Percentiles rank a stretch among this genome's conserved stretches.
Evolutionary conservation across 495 filamentous ascomycete species (phyloP).

Genomic region (Hypoxylon intermedium): DNA sequence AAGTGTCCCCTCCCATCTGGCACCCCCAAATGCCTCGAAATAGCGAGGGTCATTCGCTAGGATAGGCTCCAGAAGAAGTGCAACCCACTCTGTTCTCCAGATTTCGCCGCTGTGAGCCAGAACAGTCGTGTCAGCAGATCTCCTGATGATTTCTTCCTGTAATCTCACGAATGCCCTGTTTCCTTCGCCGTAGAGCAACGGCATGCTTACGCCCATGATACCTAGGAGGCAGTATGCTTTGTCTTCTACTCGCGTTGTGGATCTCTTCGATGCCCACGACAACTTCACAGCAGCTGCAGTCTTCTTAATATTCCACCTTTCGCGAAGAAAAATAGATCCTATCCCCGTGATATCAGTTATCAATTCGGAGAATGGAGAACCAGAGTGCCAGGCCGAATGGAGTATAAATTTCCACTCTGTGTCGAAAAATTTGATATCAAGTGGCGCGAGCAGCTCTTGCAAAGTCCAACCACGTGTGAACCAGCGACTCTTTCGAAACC

Average conservation of each 20-base stretch:
- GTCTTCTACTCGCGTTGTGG: conserved; percentile 42
- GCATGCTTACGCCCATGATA: conserved; percentile 42
- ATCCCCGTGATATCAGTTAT: no score
- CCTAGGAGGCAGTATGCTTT: conserved; percentile 41
- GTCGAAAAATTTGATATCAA: background rate
- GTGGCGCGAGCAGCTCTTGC: background rate
- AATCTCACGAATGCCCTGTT: conserved; percentile 35
- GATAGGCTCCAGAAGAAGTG: background rate
- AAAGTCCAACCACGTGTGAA: background rate
- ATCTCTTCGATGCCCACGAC: background rate
- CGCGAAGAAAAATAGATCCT: no score
- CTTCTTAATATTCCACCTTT: no score
- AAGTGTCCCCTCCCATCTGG: conserved; percentile 15
- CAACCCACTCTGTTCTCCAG: background rate
- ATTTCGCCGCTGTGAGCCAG: conserved; percentile 18
- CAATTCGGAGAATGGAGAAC: no score
- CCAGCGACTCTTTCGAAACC: background rate
- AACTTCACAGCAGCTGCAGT: background rate
- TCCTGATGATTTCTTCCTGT: conserved; percentile 38
- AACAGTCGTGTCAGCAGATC: conserved; percentile 32
- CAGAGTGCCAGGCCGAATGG: no score
- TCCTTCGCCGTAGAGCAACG: conserved; percentile 41
- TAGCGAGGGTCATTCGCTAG: background rate
- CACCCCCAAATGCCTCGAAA: background rate
- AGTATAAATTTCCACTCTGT: background rate